Evolutionary conservation across 352 stramenopile species (phyloP), one percentile per base, ranked within the genome.

Genomic region (Nothophytophthora sp.): DNA sequence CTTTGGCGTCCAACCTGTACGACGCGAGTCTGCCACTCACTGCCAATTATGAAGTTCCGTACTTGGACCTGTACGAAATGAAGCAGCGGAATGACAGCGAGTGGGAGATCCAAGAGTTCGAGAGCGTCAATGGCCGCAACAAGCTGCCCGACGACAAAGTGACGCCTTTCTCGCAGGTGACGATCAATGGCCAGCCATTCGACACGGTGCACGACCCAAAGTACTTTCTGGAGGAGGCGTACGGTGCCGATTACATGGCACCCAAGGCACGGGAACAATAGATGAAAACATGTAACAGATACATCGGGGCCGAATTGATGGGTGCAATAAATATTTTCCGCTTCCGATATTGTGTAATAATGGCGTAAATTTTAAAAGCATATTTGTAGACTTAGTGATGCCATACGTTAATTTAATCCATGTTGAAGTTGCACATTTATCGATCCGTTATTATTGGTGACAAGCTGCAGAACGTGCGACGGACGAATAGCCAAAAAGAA

Each of bases 61-160:
- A 76, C 48, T 50, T 73, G 38, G 67, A 76, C 36, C 23, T 76
- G 59, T 76, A 76, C 59, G 32, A 42, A 20, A 53, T 59, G 50
- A 30, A 40, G 34, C 43, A 53, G 13, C 16, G 29, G 19, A 35
- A 59, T 27, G 16, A 47, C 29, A 35, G 50, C 18, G 27, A 59
- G 25, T 59, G 50, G 50, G 43, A 59, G 5, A 43, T 73, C 53
- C 24, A 67, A 39, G 58, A 50, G 13, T 32, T 66, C 1, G 40
- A 70, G 9, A 50, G 43, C 11, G 55, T 27, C 16, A 54, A 57
- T 18, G 30, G 41, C 2, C 46, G 49, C 10, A 29, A 39, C 16
- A 30, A 30, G 6, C 42, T 61, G 9, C 55, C 50, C 10, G 40
- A 61, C 15, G 44, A 53, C 16, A 60, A 59, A 19, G 43, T 73